These are phyloP conservation scores for Saturnispora hagleri DNA, from an alignment of 805 yeast species.

Conservation along the genomic window DNA sequence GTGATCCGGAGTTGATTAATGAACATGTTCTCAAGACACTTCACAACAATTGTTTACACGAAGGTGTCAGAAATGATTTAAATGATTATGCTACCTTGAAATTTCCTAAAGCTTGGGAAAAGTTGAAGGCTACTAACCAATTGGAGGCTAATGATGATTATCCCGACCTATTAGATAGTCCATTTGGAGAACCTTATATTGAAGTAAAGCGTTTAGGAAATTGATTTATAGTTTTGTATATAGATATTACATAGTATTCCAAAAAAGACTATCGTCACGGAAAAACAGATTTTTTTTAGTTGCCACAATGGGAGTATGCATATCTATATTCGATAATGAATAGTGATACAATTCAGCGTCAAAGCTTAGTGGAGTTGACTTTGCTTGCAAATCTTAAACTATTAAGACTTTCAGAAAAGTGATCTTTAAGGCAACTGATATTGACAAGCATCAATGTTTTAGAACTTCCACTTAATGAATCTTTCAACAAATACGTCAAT, in stretches of 20 bases:
- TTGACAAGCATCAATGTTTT: slow-evolving; percentile 93
- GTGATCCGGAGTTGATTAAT: slow-evolving; percentile 32
- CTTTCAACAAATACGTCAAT: slow-evolving; percentile 74
- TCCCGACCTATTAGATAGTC: slow-evolving; percentile 24
- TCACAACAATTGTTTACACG: slow-evolving; percentile 37
- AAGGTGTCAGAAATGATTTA: slow-evolving; percentile 28
- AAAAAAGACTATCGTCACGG: not conserved
- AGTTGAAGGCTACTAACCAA: slow-evolving; percentile 24
- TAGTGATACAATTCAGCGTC: not conserved
- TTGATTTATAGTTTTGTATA: not conserved
- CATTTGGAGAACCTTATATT: slow-evolving; percentile 15
- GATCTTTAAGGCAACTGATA: slow-evolving; percentile 55
- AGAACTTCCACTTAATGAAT: slow-evolving; percentile 76
- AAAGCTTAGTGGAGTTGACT: slow-evolving; percentile 45
- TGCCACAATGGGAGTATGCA: too few relatives aligned
- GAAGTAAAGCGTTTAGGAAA: slow-evolving; percentile 10
- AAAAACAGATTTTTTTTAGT: not conserved
- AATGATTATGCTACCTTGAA: slow-evolving; percentile 31
- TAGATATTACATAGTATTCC: not conserved
- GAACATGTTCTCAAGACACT: slow-evolving; percentile 38
- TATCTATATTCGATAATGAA: too few relatives aligned
- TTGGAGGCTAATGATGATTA: slow-evolving; percentile 26
- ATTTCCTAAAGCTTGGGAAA: slow-evolving; percentile 31
- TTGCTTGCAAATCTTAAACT: slow-evolving; percentile 85
- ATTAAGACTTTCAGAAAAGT: slow-evolving; percentile 70